Evolutionary conservation across 768 basidiomycete genomes (phyloP), one percentile per base, ranked within the genome.

Genomic region (Glaciozyma martinii): DNA sequence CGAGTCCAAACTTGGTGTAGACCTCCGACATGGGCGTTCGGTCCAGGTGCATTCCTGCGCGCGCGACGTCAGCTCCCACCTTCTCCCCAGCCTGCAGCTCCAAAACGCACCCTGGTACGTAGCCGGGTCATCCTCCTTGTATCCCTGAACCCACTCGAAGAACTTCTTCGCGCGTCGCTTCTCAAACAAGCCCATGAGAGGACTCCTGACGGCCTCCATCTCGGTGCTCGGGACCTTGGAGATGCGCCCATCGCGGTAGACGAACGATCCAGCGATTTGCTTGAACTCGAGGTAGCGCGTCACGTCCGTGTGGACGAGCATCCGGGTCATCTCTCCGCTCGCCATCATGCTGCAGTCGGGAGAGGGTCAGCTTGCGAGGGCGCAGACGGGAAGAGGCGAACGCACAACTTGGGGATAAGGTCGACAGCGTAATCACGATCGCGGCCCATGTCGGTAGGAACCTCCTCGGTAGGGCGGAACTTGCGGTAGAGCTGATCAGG

Each of bases 241-340:
- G 78, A 99, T 95, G 79, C 78, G 88, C 58, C 92, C 91, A 77
- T 98, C 94, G 60, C 94, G 86, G 77, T 92, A 97, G 65, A 99
- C 95, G 78, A 87, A 99, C 76, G 89, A 92, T 60, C 94, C 95
- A 0, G 95, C 91, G 78, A 99, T 97, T 80, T 97, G 94, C 81
- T 98, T 99, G 82, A 99, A 99, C 76, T 98, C 95, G 74, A 99
- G 86, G 79, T 99, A 99, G 66, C 92, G 87, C 49, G 89, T 93
- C 67, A 99, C 95, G 76, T 99, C 92, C 70, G 95, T 98, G 80
- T 98, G 93, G 49, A 99, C 92, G 68, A 99, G 87, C 78, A 99
- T 98, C 78, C 87, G 88, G 60, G 93, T 95, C 75, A 99, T 86
- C 78, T 97, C 93, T 61, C 95, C 95, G 16, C 90, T 91, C 33